Percentiles rank a stretch among this genome's conserved stretches.
Conservation (phyloP, 1,284 basidiomycete genomes). For the Sanguinoderma infundibulare region DNA sequence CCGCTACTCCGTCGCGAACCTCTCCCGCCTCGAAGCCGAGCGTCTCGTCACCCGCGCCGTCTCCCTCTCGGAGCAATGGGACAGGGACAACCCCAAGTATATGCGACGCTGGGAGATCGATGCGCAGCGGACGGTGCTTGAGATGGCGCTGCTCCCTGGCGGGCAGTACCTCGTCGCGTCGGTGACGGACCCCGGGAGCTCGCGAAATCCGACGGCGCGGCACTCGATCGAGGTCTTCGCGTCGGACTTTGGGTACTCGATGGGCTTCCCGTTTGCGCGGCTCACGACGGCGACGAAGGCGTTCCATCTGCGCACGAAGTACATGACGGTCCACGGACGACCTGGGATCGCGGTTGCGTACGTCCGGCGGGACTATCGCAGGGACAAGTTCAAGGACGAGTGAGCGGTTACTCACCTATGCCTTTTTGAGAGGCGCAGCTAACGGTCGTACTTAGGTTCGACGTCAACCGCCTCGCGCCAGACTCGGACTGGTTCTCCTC, state of each 20-base stretch:
- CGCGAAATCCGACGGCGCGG: conserved; percentile 40
- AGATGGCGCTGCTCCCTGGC: conserved; percentile 69
- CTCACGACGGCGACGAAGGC: conserved; percentile 53
- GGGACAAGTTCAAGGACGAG: neutral
- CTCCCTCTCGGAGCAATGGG: conserved; percentile 52
- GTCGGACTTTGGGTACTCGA: conserved; percentile 55
- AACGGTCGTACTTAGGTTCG: conserved; percentile 39
- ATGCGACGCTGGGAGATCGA: conserved; percentile 40
- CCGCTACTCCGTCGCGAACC: conserved; percentile 45
- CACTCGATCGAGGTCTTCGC: conserved; percentile 59
- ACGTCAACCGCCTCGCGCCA: conserved; percentile 38
- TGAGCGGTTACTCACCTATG: conserved; percentile 8
- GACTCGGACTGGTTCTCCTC: conserved; percentile 4
- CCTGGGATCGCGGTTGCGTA: conserved; percentile 66
- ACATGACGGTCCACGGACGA: conserved; percentile 51
- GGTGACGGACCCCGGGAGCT: conserved; percentile 54
- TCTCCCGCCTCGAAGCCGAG: conserved; percentile 63
- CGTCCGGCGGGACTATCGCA: conserved; percentile 39
- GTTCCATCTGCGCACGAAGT: conserved; percentile 66
- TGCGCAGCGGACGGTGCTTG: conserved; percentile 51
- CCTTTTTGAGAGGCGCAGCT: conserved; percentile 28
- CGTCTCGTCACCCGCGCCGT: conserved; percentile 62
- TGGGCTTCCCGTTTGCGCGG: conserved; percentile 55
- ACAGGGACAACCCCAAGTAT: conserved; percentile 2
- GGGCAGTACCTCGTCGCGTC: conserved; percentile 72